Conservation (phyloP, 2,329 filamentous ascomycete genomes). For the Colletotrichum magnum region DNA sequence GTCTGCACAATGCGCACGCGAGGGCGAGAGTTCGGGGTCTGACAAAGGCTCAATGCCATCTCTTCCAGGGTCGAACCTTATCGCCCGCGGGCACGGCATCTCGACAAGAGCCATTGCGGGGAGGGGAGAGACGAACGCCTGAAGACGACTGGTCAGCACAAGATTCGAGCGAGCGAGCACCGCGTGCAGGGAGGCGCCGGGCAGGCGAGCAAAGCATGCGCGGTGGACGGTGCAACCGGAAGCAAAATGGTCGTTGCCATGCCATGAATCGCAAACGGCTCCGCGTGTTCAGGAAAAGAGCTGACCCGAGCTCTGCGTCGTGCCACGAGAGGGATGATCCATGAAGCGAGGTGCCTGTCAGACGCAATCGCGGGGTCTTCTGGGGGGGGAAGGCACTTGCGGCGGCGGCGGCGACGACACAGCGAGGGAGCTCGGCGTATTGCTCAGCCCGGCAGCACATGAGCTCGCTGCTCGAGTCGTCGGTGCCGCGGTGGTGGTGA, state of each 20-base stretch:
- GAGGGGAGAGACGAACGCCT: conserved; percentile 10
- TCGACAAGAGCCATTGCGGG: background rate
- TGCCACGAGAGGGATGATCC: conserved; percentile 20
- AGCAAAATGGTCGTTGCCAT: background rate
- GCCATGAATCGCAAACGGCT: conserved; percentile 5
- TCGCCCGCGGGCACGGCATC: background rate
- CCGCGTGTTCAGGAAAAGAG: background rate
- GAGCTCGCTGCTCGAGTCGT: background rate
- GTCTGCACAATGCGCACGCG: background rate
- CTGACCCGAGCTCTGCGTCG: conserved; percentile 1
- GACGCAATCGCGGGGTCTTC: conserved; percentile 14
- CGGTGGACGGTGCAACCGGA: conserved; percentile 1
- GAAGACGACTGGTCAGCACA: background rate
- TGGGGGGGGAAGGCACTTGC: background rate
- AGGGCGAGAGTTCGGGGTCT: conserved; percentile 7
- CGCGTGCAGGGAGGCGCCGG: too few relatives aligned
- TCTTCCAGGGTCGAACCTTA: conserved; percentile 13
- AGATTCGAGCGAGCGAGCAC: background rate
- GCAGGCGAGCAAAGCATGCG: background rate
- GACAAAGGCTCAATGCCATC: conserved; percentile 8
- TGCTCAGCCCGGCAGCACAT: background rate
- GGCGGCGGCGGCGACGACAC: background rate
- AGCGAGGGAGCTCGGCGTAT: conserved; percentile 5
- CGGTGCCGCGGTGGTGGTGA: background rate
- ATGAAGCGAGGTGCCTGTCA: conserved; percentile 3